These are phyloP conservation scores for Ogataea neopini DNA, from an alignment of 805 yeast genomes.

Conservation along the genomic window DNA sequence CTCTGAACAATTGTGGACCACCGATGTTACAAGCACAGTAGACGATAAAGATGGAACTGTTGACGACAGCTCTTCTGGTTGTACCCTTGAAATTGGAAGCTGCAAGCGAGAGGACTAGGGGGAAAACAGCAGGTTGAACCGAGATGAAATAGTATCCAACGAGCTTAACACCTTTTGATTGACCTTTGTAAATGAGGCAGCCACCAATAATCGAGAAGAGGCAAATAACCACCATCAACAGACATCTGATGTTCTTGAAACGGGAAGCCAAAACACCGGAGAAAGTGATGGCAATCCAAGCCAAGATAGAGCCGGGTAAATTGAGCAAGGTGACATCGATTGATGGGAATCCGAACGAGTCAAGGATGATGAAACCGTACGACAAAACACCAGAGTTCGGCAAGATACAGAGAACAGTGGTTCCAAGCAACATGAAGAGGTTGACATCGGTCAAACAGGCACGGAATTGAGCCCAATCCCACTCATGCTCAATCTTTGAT, in stretches of 20 bases:
- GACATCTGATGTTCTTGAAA: conserved; percentile 35
- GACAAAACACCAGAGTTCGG: conserved; percentile 47
- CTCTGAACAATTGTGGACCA: conserved; percentile 69
- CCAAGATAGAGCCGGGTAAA: conserved; percentile 41
- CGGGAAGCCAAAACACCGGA: conserved; percentile 30
- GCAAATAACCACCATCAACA: conserved; percentile 29
- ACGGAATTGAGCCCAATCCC: conserved; percentile 54
- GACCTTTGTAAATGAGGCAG: conserved; percentile 32
- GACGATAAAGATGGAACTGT: conserved; percentile 55
- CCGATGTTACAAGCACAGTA: conserved; percentile 67
- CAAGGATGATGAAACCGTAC: conserved; percentile 44
- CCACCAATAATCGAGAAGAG: conserved; percentile 31
- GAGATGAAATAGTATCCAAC: conserved; percentile 34
- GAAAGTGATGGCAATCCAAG: conserved; percentile 31
- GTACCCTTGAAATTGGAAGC: conserved; percentile 57
- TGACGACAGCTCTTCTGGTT: conserved; percentile 60
- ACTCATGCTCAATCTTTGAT: conserved; percentile 56
- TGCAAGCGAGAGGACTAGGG: conserved; percentile 26
- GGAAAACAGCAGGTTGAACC: conserved; percentile 32
- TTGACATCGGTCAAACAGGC: conserved; percentile 53
- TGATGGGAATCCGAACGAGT: conserved; percentile 37
- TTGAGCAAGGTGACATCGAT: conserved; percentile 36
- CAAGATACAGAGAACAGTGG: conserved; percentile 46
- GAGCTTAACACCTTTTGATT: conserved; percentile 27
- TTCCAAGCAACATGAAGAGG: conserved; percentile 47